Evolutionary conservation across 2,329 filamentous ascomycete species (phyloP), one percentile per base, ranked within the genome.

Genomic region (Nigrospora sphaerica): DNA sequence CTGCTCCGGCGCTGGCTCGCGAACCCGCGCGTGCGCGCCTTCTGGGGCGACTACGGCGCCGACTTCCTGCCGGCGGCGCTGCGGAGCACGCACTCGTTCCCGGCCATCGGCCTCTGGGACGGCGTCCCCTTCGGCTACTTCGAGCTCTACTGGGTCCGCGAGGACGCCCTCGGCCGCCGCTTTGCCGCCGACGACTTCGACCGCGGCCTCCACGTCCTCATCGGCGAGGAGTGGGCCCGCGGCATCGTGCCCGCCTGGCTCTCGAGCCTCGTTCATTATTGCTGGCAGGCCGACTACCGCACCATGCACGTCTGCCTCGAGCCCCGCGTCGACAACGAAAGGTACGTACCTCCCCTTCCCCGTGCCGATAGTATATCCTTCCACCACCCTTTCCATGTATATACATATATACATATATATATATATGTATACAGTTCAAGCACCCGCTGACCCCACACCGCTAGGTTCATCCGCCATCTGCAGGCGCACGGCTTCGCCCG

Each of bases 121-220:
- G 91, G 89, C 12, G 85, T 92, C 49, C 92, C 92, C 0, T 98
- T 97, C 68, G 93, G 90, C 0, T 98, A 95, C 63, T 96, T 98
- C 62, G 93, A 98, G 70, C 78, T 98, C 32, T 98, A 98, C 69
- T 98, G 93, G 92, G 89, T 93, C 4, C 95, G 95, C 59, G 93
- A 98, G 62, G 93, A 97, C 59, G 70, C 74, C 0, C 64, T 98
- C 1, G 89, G 88, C 0, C 77, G 75, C 41, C 75, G 88, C 52
- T 66, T 95, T 4, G 75, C 78, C 4, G 80, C 83, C 0, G 80
- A 78, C 9, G 87, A 95, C 57, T 97, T 86, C 66, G 92, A 97
- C 57, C 75, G 93, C 7, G 93, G 93, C 0, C 69, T 97, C 16
- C 93, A 98, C 59, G 81, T 93, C 12, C 71, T 98, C 35, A 78